Conservation (phyloP, 148 eudicot species). For the Nepenthes gracilis region DNA sequence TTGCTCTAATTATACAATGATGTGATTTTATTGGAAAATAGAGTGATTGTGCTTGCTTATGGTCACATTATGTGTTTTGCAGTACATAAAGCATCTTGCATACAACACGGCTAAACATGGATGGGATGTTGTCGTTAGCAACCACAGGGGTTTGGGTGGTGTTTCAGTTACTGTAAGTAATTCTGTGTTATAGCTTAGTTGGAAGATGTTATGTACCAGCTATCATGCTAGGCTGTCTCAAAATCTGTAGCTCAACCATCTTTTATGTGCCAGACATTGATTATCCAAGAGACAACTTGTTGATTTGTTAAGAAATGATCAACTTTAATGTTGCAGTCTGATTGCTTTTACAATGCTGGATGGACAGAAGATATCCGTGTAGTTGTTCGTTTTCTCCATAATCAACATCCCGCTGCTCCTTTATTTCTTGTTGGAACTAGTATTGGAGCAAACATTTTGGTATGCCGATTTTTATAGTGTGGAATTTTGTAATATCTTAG, state of each 20-base stretch:
- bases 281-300: no score
- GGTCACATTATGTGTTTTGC: constrained; percentile 9
- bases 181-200: neutral
- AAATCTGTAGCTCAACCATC: no score
- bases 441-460: constrained; percentile 94
- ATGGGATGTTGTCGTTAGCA: constrained; percentile 80
- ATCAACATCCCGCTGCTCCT: constrained; percentile 56
- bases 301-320: no score
- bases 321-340: constrained; percentile 44
- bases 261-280: no score
- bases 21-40: no score
- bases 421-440: constrained; percentile 75
- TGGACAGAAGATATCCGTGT: constrained; percentile 83
- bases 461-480: constrained; percentile 9
- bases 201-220: no score
- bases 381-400: constrained; percentile 55
- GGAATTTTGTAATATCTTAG: neutral
- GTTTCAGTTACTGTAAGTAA: constrained; percentile 77
- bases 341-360: constrained; percentile 93
- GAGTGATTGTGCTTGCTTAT: neutral
- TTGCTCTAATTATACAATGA: no score
- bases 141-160: constrained; percentile 95
- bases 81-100: constrained; percentile 79
- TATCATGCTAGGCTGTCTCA: no score
- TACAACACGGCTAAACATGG: constrained; percentile 69